phyloP scores from a whole-genome alignment of 2,329 filamentous ascomycete genomes.

The Cryphonectria nitschkei region DNA sequence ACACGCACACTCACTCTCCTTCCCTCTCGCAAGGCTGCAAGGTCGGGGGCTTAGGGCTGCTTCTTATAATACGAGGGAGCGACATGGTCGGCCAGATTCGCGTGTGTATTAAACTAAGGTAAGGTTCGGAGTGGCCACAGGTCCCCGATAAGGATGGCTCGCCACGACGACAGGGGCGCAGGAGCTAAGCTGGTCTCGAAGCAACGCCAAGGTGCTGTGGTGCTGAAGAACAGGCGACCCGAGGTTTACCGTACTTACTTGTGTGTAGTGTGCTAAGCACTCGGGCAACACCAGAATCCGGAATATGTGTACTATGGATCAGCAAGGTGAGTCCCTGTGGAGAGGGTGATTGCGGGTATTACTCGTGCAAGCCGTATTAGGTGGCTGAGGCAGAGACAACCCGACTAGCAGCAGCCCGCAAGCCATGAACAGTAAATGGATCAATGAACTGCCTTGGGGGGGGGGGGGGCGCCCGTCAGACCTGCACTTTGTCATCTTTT shows the following conservation, averaged over 20 bases:
- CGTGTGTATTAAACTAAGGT: neutral
- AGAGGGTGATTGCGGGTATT: neutral
- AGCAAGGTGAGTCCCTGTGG: constrained; percentile 3
- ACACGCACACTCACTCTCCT: neutral
- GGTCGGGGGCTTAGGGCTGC: neutral
- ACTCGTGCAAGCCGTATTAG: neutral
- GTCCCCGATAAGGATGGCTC: constrained; percentile 16
- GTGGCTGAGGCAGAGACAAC: neutral
- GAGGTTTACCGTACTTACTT: neutral
- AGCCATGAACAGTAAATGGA: neutral
- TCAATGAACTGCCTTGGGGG: neutral
- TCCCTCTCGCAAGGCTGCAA: neutral
- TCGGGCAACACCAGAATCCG: neutral
- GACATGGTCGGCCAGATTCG: neutral
- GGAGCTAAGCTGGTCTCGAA: constrained; percentile 21
- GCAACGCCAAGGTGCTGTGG: constrained; percentile 9
- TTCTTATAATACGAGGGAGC: constrained; percentile 8
- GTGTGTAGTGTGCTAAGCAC: neutral
- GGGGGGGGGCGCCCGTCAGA: too few species aligned
- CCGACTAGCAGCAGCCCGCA: neutral
- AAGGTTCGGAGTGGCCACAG: constrained; percentile 6
- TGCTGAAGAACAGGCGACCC: constrained; percentile 7
- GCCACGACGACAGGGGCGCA: constrained; percentile 18
- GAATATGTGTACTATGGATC: neutral
- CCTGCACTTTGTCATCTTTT: neutral